These are phyloP conservation scores for Pythium folliculosum DNA, from an alignment of 352 stramenopile species.

Conservation along the genomic window DNA sequence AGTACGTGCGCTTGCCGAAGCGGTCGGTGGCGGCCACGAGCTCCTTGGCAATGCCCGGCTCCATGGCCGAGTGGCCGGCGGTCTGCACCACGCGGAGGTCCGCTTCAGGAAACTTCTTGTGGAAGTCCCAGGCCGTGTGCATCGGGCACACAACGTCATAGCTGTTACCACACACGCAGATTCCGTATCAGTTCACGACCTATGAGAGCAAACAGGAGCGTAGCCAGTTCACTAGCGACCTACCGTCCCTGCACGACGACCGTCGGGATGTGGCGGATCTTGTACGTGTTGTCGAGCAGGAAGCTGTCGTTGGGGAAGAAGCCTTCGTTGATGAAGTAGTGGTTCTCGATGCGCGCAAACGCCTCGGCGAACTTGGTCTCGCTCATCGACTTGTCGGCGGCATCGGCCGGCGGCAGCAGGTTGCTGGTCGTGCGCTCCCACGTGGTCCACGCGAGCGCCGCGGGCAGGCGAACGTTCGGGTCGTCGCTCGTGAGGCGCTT, in stretches of 20 bases:
- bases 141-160: conserved; percentile 79
- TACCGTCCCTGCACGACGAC: conserved; percentile 91
- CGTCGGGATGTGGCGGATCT: conserved; percentile 91
- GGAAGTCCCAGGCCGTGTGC: conserved; percentile 64
- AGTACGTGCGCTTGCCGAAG: conserved; percentile 29
- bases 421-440: conserved; percentile 92
- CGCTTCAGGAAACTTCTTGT: conserved; percentile 52
- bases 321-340: conserved; percentile 91
- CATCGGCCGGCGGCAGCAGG: conserved; percentile 65
- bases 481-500: conserved; percentile 87
- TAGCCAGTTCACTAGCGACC: no score
- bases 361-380: conserved; percentile 86
- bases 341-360: conserved; percentile 93
- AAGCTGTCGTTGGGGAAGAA: conserved; percentile 90
- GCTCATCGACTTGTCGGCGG: conserved; percentile 75
- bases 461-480: conserved; percentile 73
- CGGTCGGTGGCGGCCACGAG: conserved; percentile 42
- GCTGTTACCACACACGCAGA: conserved; percentile 7
- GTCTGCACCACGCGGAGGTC: conserved; percentile 52
- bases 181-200: conserved; percentile 1
- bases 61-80: conserved; percentile 48
- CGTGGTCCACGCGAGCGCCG: conserved; percentile 88
- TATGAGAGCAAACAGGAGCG: no score
- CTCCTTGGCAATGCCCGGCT: conserved; percentile 48
- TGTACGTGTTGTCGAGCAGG: conserved; percentile 87